These are phyloP conservation scores for Termitomyces sp. DNA, from an alignment of 768 basidiomycete genomes.

Conservation along the genomic window DNA sequence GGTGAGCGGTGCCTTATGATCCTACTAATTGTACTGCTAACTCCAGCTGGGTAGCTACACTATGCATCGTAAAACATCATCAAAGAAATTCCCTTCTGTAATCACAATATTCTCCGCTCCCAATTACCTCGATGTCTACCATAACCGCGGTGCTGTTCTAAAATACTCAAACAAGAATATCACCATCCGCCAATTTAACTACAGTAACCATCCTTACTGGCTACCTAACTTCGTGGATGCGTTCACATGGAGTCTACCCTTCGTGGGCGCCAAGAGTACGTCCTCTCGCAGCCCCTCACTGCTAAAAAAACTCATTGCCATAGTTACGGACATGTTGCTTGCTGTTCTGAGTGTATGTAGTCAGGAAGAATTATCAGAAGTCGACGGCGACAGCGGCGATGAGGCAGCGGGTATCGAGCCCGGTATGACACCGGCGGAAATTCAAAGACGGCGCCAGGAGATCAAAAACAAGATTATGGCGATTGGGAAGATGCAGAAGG, in stretches of 20 bases:
- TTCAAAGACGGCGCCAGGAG: conserved; percentile 56
- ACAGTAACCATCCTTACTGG: conserved; percentile 87
- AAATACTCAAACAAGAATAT: conserved; percentile 97
- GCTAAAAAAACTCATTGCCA: neutral
- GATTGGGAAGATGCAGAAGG: conserved; percentile 86
- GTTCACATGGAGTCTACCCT: conserved; percentile 97
- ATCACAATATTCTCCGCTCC: conserved; percentile 99
- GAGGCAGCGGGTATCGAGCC: conserved; percentile 23
- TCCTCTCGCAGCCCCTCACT: neutral
- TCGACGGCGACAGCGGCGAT: conserved; percentile 36
- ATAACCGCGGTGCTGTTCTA: conserved; percentile 94
- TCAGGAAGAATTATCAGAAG: conserved; percentile 82
- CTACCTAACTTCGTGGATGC: conserved; percentile 97
- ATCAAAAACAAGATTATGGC: conserved; percentile 95
- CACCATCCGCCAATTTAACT: conserved; percentile 88
- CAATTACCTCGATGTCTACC: conserved; percentile 94
- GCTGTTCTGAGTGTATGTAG: conserved; percentile 93
- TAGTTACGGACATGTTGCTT: conserved; percentile 97
- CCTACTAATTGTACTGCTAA: neutral
- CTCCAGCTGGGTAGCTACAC: conserved; percentile 52
- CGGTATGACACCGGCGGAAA: conserved; percentile 33
- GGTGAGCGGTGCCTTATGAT: conserved; percentile 42
- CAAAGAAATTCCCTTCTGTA: conserved; percentile 92
- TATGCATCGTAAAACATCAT: conserved; percentile 94
- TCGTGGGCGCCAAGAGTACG: conserved; percentile 95